Evolutionary conservation across 768 basidiomycete species (phyloP), one percentile per base, ranked within the genome.

Genomic region (Suillus lakei): DNA sequence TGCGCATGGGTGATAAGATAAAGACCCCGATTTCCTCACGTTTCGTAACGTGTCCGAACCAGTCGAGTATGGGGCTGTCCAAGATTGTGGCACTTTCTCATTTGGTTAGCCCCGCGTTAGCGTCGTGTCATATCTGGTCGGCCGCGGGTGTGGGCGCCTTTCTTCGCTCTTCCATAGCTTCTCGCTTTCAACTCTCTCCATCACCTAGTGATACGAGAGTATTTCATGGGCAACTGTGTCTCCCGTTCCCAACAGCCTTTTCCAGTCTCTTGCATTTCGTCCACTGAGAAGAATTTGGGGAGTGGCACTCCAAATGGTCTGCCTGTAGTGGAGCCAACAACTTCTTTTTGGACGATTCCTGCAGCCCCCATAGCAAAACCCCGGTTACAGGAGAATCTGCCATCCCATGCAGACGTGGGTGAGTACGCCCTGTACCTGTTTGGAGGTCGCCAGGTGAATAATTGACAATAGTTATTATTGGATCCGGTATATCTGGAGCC

Each of bases 281-380:
- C 21, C 50, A 23, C 60, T 41, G 62, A 72, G 53, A 30, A 38
- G 32, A 67, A 67, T 50, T 48, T 34, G 38, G 61, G 59, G 12
- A 46, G 30, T 21, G 44, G 46, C 65, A 3, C 68, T 63, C 21
- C 78, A 44, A 87, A 88, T 1, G 86, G 85, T 0, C 72, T 92
- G 12, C 91, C 92, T 15, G 75, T 84, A 2, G 71, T 78, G 2
- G 80, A 85, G 64, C 85, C 89, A 3, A 85, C 85, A 0, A 71
- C 76, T 18, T 82, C 92, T 0, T 91, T 88, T 71, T 93, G 91
- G 91, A 83, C 83, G 9, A 70, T 81, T 10, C 89, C 90, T 2
- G 77, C 79, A 0, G 81, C 87, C 0, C 71, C 81, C 18, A 81
- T 89, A 18, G 77, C 85, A 3, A 67, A 71, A 2, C 62, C 72